These are phyloP conservation scores for Hsuehochloa calcarea DNA, from an alignment of 176 grass and related monocot genomes.

Conservation along the genomic window DNA sequence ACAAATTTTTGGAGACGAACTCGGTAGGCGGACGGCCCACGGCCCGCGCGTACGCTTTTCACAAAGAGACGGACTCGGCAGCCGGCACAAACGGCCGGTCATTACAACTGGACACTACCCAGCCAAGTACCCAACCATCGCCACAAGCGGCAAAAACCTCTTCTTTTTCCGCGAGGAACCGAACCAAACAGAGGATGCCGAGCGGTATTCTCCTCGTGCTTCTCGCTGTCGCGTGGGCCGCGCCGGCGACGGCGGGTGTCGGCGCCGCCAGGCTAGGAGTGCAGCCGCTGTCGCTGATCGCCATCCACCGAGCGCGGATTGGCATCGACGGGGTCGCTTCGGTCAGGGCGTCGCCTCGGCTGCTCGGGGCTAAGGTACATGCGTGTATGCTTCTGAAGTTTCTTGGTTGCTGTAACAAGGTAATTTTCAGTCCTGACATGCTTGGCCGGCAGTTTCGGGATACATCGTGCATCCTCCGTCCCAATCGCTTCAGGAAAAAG, in stretches of 20 bases:
- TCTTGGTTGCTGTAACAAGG: no score
- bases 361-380: constrained; percentile 50
- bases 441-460: not conserved
- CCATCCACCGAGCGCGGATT: constrained; percentile 33
- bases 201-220: not conserved
- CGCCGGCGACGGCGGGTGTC: not conserved
- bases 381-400: not conserved
- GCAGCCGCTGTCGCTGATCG: constrained; percentile 54
- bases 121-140: not conserved
- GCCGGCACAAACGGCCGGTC: not conserved
- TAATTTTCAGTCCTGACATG: not conserved
- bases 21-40: no score
- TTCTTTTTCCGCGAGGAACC: not conserved
- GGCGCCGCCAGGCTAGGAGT: not conserved
- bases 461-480: not conserved
- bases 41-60: not conserved
- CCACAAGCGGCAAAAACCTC: not conserved
- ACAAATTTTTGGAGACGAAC: not conserved
- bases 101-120: not conserved
- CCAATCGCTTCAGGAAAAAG: not conserved
- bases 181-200: not conserved
- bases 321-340: constrained; percentile 28
- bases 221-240: not conserved
- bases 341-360: constrained; percentile 27
- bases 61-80: not conserved